Conservation (phyloP, 768 basidiomycete species). For the Hortiboletus flavorubellus region DNA sequence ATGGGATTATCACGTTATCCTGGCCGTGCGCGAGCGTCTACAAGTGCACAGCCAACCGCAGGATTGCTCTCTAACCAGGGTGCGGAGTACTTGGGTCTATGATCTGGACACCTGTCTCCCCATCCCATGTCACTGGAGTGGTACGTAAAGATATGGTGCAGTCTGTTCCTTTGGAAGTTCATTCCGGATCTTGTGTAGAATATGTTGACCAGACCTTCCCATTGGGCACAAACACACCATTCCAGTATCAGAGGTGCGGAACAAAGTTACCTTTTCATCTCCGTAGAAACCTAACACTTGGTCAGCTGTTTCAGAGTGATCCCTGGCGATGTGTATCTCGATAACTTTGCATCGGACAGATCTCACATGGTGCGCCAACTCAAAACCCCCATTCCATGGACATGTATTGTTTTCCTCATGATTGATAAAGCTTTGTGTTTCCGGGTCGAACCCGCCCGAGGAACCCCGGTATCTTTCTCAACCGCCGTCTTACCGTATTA, state of each 20-base stretch:
- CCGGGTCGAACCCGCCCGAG: conserved; percentile 5
- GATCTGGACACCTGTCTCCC: conserved; percentile 60
- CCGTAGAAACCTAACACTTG: conserved; percentile 2
- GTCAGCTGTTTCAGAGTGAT: conserved; percentile 63
- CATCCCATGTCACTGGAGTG: conserved; percentile 50
- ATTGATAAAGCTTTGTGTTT: conserved; percentile 6
- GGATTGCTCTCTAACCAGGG: conserved; percentile 2
- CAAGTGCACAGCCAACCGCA: background rate
- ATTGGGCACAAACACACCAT: conserved; percentile 25
- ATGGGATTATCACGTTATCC: conserved; percentile 77
- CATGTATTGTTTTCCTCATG: background rate
- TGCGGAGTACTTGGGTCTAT: conserved; percentile 53
- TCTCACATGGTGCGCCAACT: conserved; percentile 61
- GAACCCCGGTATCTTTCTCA: conserved; percentile 37
- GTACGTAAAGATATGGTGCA: conserved; percentile 30
- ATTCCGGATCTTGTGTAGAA: conserved; percentile 33
- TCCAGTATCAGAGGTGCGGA: conserved; percentile 45
- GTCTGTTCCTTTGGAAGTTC: conserved; percentile 7
- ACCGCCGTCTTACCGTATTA: conserved; percentile 48
- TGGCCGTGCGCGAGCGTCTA: conserved; percentile 43
- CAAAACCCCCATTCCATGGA: conserved; percentile 11
- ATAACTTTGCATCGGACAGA: conserved; percentile 69
- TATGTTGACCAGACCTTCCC: conserved; percentile 48
- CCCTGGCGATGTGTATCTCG: conserved; percentile 46
- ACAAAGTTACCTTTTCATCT: conserved; percentile 2